Evolutionary conservation across 2,329 filamentous ascomycete genomes (phyloP), one percentile per base, ranked within the genome.

Genomic region (Sclerotinia nivalis): DNA sequence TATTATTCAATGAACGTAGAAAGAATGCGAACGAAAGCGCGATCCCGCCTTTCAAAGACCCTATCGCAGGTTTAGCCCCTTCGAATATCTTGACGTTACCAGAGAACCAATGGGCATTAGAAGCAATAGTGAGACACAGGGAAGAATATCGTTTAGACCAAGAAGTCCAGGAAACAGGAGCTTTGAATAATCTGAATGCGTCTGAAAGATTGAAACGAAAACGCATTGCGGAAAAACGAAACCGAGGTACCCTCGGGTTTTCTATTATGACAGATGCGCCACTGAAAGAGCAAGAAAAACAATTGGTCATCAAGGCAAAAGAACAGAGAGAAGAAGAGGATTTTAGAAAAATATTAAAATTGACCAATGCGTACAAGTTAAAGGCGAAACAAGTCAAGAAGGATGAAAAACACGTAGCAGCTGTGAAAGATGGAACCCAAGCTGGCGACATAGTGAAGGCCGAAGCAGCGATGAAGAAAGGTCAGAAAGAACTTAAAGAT

Each of bases 181-280:
- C 61, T 15, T 22, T 52, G 61, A 52, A 64, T 25, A 37, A 40
- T 6, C 61, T 40, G 13, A 52, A 64, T 28, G 61, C 61, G 2
- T 64, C 61, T 25, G 61, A 52, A 40, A 52, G 61, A 64, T 28
- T 52, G 31, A 64, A 64, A 52, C 61, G 61, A 7, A 52, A 52
- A 40, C 61, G 61, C 28, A 37, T 64, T 4, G 47, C 61, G 0
- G 47, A 52, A 28, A 52, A 22, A 28, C 15, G 61, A 18, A 52
- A 20, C 20, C 61, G 31, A 37, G 61, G 61, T 40, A 12, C 31
- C 1, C 31, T 52, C 22, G 61, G 61, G 0, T 64, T 64, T 40
- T 52, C 61, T 2, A 8, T 15, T 13, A 64, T 40, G 31, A 64
- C 61, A 25, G 61, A 52, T 20, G 61, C 61, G 15, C 47, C 52